These are phyloP conservation scores for Brassica balearica DNA, from an alignment of 441 rosid genomes.

Conservation along the genomic window DNA sequence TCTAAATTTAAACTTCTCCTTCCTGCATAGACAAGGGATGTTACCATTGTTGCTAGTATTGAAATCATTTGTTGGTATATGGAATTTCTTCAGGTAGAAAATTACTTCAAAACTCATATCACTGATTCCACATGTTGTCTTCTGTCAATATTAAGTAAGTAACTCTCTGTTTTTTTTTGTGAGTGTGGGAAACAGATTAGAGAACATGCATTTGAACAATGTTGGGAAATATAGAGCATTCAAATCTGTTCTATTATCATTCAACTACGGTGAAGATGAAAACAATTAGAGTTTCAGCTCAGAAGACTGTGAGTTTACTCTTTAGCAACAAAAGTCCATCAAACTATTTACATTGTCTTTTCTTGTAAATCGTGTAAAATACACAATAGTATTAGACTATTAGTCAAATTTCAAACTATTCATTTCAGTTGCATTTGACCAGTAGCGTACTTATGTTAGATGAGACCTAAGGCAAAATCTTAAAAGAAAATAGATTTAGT, in stretches of 20 bases:
- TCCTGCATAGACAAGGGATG: conserved; percentile 49
- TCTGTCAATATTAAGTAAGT: not conserved
- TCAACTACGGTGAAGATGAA: conserved; percentile 48
- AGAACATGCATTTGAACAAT: conserved; percentile 50
- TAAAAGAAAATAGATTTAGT: no score
- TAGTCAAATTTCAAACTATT: no score
- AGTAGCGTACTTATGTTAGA: no score
- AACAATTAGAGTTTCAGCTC: conserved; percentile 41
- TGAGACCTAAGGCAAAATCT: no score
- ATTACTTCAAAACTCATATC: not conserved
- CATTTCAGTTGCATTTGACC: no score
- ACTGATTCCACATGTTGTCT: not conserved
- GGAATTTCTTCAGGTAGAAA: conserved; percentile 67
- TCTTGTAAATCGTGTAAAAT: no score
- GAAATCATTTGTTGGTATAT: conserved; percentile 65
- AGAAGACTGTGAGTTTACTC: not conserved
- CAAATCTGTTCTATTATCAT: conserved; percentile 56
- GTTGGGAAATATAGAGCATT: conserved; percentile 50
- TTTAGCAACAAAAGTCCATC: no score
- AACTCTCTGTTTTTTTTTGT: conserved; percentile 12
- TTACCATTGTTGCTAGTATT: conserved; percentile 51
- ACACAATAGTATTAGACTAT: no score
- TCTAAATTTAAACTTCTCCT: conserved; percentile 43
- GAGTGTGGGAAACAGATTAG: conserved; percentile 2
- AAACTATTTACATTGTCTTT: not conserved